Conservation (phyloP, 2,329 filamentous ascomycete species). For the Calonectria leucothoes region DNA sequence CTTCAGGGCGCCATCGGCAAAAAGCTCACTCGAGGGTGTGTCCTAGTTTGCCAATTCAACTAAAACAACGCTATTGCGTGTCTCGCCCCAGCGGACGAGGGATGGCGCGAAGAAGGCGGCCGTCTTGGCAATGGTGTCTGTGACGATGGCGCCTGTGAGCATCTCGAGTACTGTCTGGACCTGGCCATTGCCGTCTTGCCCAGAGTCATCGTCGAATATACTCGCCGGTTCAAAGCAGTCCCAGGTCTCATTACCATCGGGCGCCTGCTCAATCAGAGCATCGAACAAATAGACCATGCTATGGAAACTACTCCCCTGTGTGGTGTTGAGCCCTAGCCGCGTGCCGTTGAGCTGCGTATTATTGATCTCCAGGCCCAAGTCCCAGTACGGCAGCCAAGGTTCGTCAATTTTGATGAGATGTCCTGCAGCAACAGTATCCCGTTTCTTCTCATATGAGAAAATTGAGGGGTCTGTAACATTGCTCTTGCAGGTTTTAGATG, state of each 20-base stretch:
- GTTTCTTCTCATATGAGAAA: not conserved
- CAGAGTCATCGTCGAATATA: not conserved
- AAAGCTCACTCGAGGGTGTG: not conserved
- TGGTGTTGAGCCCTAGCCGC: not conserved
- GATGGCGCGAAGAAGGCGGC: not conserved
- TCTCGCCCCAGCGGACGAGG: not conserved
- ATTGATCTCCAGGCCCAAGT: not conserved
- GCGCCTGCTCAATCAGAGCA: not conserved
- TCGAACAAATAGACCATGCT: not conserved
- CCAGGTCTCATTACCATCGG: not conserved
- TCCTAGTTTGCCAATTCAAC: not conserved
- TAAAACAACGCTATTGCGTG: not conserved
- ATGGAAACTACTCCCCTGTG: not conserved
- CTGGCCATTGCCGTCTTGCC: not conserved
- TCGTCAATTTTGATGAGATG: not conserved
- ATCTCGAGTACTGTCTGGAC: not conserved
- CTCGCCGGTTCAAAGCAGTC: not conserved
- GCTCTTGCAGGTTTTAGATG: no score
- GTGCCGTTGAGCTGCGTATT: not conserved
- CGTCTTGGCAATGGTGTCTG: not conserved
- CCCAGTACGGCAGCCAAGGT: not conserved
- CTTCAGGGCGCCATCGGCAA: not conserved
- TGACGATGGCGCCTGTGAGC: not conserved
- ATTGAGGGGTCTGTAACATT: not conserved
- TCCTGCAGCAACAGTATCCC: not conserved